Percentiles rank a stretch among this genome's conserved stretches.
These are phyloP conservation scores for Quercus phellos DNA, from an alignment of 331 rosid species.

Conservation along the genomic window DNA sequence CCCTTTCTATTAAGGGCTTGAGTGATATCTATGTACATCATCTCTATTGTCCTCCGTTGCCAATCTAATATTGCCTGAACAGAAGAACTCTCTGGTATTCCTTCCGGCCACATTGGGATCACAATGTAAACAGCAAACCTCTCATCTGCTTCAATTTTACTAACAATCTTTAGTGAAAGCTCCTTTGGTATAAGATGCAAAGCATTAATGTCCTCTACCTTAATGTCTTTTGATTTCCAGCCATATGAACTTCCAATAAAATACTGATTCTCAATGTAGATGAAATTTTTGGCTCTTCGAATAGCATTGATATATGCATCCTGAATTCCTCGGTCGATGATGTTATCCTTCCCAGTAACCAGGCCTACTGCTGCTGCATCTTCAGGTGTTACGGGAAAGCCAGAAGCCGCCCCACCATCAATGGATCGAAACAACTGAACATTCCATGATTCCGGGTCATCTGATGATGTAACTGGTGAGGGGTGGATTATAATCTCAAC, in stretches of 20 bases:
- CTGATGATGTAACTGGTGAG: constrained; percentile 7
- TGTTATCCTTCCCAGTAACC: constrained; percentile 63
- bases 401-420: constrained; percentile 63
- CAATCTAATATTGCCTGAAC: constrained; percentile 87
- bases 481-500: constrained; percentile 38
- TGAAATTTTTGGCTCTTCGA: constrained; percentile 60
- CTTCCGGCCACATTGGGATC: constrained; percentile 97
- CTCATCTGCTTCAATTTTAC: constrained; percentile 67
- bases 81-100: constrained; percentile 67
- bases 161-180: constrained; percentile 65
- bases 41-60: constrained; percentile 80
- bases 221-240: constrained; percentile 46
- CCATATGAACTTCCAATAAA: constrained; percentile 86
- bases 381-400: constrained; percentile 40
- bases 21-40: constrained; percentile 72
- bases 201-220: constrained; percentile 56
- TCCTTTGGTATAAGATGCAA: constrained; percentile 84
- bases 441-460: constrained; percentile 51
- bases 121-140: constrained; percentile 70
- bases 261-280: constrained; percentile 87
- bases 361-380: constrained; percentile 50
- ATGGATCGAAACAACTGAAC: constrained; percentile 87
- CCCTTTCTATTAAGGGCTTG: constrained; percentile 44
- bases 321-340: constrained; percentile 71
- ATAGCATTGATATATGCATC: constrained; percentile 81